Evolutionary conservation across 164 flowering plant genomes (phyloP).

Genomic region (Chimonanthus salicifolius): DNA sequence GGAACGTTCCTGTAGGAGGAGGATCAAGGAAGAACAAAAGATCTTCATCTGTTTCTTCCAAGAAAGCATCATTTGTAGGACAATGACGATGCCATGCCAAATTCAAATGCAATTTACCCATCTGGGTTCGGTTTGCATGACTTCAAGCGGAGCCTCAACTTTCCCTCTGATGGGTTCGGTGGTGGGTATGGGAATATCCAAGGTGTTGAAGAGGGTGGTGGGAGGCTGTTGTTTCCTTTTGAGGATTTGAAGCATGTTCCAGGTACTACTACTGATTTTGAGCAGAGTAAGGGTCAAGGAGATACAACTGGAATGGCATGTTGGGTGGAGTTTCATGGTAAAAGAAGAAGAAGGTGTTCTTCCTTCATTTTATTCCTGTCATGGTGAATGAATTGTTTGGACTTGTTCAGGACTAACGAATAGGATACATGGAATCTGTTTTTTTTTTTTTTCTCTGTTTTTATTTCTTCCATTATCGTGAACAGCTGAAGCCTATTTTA

Average conservation of each 20-base stretch:
- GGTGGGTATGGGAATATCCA: conserved; percentile 43
- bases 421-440: conserved; percentile 17
- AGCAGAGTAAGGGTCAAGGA: conserved; percentile 39
- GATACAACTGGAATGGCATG: conserved; percentile 77
- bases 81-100: conserved; percentile 24
- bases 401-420: conserved; percentile 25
- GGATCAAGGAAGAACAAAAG: conserved; percentile 92
- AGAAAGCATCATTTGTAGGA: conserved; percentile 37
- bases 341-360: conserved; percentile 8
- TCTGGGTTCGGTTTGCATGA: conserved; percentile 53
- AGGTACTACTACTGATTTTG: conserved; percentile 23
- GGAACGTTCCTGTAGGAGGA: conserved; percentile 94
- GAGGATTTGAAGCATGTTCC: conserved; percentile 65
- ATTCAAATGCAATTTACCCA: conserved; percentile 35
- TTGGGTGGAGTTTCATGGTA: conserved; percentile 85
- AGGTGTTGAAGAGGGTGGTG: conserved; percentile 33
- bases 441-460: not conserved
- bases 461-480: conserved; percentile 13
- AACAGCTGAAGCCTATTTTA: conserved; percentile 30
- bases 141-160: conserved; percentile 50
- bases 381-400: conserved; percentile 20
- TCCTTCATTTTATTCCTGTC: conserved; percentile 8
- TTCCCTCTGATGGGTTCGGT: conserved; percentile 58
- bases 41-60: conserved; percentile 32
- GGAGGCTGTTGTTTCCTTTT: conserved; percentile 69